These are phyloP conservation scores for Xylariaceae sp. DNA, from an alignment of 2,329 filamentous ascomycete species.

Conservation along the genomic window DNA sequence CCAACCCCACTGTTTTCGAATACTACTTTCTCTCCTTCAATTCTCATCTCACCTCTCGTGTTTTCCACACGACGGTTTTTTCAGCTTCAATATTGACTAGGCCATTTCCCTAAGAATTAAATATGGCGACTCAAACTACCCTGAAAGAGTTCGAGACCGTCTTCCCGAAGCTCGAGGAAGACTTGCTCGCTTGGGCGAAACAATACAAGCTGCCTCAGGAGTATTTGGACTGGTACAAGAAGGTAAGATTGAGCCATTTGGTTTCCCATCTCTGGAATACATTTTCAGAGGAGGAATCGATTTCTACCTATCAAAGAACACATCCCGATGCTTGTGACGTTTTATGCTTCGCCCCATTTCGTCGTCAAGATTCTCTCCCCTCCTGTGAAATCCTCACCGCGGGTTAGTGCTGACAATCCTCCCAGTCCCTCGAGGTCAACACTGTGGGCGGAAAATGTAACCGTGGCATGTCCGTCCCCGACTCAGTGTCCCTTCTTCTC, in stretches of 20 bases:
- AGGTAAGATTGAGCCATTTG: constrained; percentile 57
- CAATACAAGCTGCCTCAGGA: constrained; percentile 83
- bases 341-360: no score
- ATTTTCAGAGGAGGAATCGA: no score
- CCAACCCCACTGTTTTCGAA: constrained; percentile 8
- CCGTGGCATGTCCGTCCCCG: constrained; percentile 95
- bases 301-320: no score
- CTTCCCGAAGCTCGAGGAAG: constrained; percentile 84
- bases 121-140: constrained; percentile 73
- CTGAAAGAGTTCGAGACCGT: constrained; percentile 88
- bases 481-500: constrained; percentile 83
- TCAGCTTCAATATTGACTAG: neutral
- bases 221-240: constrained; percentile 85
- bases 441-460: constrained; percentile 96
- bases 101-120: constrained; percentile 27
- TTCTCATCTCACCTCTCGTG: constrained; percentile 3
- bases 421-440: constrained; percentile 82
- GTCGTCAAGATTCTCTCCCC: no score
- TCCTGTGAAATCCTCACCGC: neutral
- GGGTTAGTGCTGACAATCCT: constrained; percentile 7
- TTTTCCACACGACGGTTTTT: neutral
- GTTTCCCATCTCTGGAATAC: no score
- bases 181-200: constrained; percentile 78
- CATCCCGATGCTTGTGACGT: no score
- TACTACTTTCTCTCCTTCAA: constrained; percentile 17